Percentiles rank a stretch among this genome's conserved stretches.
These are phyloP conservation scores for Botryotinia calthae DNA, from an alignment of 2,329 filamentous ascomycete species.

Conservation along the genomic window DNA sequence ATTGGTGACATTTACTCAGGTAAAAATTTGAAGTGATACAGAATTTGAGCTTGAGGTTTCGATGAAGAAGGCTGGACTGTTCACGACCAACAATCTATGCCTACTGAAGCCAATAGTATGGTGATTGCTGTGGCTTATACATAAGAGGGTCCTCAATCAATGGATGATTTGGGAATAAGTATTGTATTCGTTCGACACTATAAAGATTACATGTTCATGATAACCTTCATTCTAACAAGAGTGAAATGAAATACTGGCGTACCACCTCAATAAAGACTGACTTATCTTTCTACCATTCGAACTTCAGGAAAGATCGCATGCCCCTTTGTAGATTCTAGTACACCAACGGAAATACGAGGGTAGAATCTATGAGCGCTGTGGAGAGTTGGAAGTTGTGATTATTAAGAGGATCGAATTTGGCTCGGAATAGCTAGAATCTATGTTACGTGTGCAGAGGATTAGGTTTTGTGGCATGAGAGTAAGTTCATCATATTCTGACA, in stretches of 20 bases:
- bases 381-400: too few relatives aligned
- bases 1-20: too few relatives aligned
- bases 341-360: too few relatives aligned
- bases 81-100: not conserved
- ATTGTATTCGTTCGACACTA: not conserved
- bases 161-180: fast-evolving
- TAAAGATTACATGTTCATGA: not conserved
- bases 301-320: not conserved
- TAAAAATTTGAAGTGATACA: not conserved
- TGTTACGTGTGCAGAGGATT: too few relatives aligned
- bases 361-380: too few relatives aligned
- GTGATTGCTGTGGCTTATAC: not conserved
- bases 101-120: not conserved
- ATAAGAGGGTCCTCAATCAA: not conserved
- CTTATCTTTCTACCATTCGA: not conserved
- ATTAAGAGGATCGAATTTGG: too few relatives aligned
- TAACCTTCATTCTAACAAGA: not conserved
- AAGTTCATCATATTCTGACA: too few relatives aligned
- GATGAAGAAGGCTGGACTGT: not conserved
- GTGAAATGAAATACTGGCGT: not conserved
- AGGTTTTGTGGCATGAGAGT: too few relatives aligned
- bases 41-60: not conserved
- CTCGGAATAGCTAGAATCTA: too few relatives aligned
- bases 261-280: not conserved
- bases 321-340: too few relatives aligned